Conservation (phyloP, 2,329 filamentous ascomycete genomes). For the Penicillium sp. region DNA sequence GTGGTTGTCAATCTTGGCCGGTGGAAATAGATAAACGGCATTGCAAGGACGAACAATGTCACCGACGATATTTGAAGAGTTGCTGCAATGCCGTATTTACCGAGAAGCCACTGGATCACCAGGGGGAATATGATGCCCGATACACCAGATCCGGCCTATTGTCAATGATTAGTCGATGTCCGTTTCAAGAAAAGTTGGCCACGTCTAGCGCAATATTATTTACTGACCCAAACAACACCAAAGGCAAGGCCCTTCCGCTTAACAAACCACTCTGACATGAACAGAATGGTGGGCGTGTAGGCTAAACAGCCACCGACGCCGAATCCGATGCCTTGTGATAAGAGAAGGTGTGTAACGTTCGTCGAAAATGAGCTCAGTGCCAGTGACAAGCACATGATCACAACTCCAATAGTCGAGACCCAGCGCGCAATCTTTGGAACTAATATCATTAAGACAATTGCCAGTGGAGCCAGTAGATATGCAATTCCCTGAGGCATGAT, state of each 20-base stretch:
- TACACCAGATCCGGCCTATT: constrained; percentile 33
- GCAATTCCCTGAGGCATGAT: constrained; percentile 27
- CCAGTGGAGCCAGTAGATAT: constrained; percentile 27
- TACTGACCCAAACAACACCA: constrained; percentile 49
- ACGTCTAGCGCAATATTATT: background rate
- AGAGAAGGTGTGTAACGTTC: constrained; percentile 42
- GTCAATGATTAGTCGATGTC: background rate
- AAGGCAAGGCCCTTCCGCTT: constrained; percentile 52
- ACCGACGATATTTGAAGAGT: constrained; percentile 30
- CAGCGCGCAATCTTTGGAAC: constrained; percentile 33
- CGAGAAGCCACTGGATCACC: constrained; percentile 32
- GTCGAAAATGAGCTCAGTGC: constrained; percentile 43
- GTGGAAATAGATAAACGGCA: constrained; percentile 38
- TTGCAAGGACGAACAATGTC: constrained; percentile 40
- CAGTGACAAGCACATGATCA: constrained; percentile 37
- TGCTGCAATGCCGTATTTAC: constrained; percentile 27
- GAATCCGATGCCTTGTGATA: constrained; percentile 42
- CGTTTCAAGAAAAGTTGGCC: background rate
- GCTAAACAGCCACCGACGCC: constrained; percentile 49
- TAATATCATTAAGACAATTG: constrained; percentile 32
- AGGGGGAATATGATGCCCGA: constrained; percentile 35
- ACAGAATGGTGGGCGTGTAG: constrained; percentile 50
- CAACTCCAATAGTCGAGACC: constrained; percentile 36
- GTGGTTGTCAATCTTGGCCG: constrained; percentile 29
- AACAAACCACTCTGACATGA: constrained; percentile 56